These are phyloP conservation scores for Excoecaria agallocha DNA, from an alignment of 345 rosid genomes.

Conservation along the genomic window DNA sequence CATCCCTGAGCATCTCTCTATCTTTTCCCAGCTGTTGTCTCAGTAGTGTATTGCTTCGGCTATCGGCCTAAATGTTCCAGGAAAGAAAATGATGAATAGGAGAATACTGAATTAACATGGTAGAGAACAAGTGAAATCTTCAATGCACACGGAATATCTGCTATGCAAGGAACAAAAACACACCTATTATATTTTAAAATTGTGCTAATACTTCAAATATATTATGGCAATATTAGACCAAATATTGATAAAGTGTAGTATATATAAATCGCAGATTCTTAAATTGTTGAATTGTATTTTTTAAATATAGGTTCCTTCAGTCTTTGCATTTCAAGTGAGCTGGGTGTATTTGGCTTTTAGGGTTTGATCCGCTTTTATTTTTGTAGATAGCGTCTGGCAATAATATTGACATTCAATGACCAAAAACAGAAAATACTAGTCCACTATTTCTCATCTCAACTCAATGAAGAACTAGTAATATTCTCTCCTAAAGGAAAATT, in stretches of 20 bases:
- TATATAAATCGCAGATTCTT: too few relatives aligned
- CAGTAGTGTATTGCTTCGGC: slow-evolving; percentile 29
- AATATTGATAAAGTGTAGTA: too few relatives aligned
- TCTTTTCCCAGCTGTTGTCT: slow-evolving; percentile 48
- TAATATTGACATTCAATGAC: too few relatives aligned
- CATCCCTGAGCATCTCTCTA: slow-evolving; percentile 42
- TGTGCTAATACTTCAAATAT: neutral
- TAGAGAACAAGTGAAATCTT: neutral
- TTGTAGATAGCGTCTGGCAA: too few relatives aligned
- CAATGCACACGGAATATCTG: neutral
- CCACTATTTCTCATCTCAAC: neutral
- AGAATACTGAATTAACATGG: neutral
- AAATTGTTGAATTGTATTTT: too few relatives aligned
- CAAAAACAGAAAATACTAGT: neutral
- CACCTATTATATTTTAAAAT: neutral
- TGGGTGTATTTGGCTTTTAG: too few relatives aligned
- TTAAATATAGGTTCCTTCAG: too few relatives aligned
- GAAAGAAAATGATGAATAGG: slow-evolving; percentile 1
- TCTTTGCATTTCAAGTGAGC: too few relatives aligned
- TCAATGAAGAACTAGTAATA: neutral
- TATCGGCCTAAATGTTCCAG: slow-evolving; percentile 37
- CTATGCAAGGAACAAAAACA: neutral
- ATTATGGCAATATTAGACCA: neutral
- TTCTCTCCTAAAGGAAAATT: neutral
- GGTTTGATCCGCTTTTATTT: too few relatives aligned